Conservation (phyloP, 148 eudicot species). For the Hydrangea macrophylla region DNA sequence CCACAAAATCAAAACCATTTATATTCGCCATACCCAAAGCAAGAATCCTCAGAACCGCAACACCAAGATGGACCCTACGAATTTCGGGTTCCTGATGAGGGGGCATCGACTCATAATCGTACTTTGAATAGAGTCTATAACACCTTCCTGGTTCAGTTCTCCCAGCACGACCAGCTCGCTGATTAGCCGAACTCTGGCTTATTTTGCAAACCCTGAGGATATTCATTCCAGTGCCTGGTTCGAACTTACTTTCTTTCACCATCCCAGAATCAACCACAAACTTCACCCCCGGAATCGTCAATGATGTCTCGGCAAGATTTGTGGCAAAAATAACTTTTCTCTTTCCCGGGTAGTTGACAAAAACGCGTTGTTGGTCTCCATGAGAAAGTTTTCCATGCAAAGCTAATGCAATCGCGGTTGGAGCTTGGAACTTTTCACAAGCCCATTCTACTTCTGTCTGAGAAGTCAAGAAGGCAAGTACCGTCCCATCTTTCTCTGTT, state of each 20-base stretch:
- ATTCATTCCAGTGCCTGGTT: slow-evolving; percentile 87
- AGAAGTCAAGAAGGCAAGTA: slow-evolving; percentile 93
- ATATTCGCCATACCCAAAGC: slow-evolving; percentile 66
- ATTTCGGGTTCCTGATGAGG: slow-evolving; percentile 89
- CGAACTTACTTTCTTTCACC: slow-evolving; percentile 85
- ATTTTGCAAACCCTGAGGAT: slow-evolving; percentile 68
- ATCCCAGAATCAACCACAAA: slow-evolving; percentile 92
- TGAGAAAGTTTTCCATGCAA: slow-evolving; percentile 84
- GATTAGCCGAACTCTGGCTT: slow-evolving; percentile 93
- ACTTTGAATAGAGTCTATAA: slow-evolving; percentile 70
- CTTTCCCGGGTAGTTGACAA: slow-evolving; percentile 53
- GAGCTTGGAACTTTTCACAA: slow-evolving; percentile 53
- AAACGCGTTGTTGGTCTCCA: slow-evolving; percentile 74
- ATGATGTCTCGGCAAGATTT: slow-evolving; percentile 94
- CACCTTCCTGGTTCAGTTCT: slow-evolving; percentile 91
- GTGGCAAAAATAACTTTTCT: slow-evolving; percentile 90
- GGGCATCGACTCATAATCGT: slow-evolving; percentile 54
- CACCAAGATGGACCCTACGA: slow-evolving; percentile 84
- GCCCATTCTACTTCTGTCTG: slow-evolving; percentile 94
- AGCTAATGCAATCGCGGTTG: slow-evolving; percentile 50
- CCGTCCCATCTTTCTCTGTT: slow-evolving; percentile 67
- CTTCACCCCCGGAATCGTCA: slow-evolving; percentile 91
- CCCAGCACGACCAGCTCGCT: slow-evolving; percentile 96
- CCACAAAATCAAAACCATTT: slow-evolving; percentile 76
- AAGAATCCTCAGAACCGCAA: slow-evolving; percentile 81